Evolutionary conservation across 352 stramenopile species (phyloP), one percentile per base, ranked within the genome.

Genomic region (Globisporangium megalacanthum): DNA sequence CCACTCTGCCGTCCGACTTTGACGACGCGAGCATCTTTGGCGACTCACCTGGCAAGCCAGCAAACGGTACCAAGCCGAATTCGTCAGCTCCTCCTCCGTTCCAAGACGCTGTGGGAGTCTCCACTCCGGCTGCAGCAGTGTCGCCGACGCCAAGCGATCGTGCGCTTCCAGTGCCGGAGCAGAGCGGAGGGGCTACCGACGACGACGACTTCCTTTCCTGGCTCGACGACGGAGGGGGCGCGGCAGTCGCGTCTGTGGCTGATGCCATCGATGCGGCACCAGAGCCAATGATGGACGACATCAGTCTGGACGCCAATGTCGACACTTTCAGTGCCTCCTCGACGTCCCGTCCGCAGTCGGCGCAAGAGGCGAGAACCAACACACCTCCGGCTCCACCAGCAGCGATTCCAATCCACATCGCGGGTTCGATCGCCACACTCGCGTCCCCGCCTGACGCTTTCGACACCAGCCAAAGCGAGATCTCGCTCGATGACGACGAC

Each of bases 171-270:
- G 20, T 42, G n/a, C 75, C 65, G 68, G 59, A 66, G 25, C 58
- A 70, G 19, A 73, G 74, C 49, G 55, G 60, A 20, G 68, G 61
- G 4, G 25, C 25, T 42, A 31, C 36, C 1, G 72, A 75, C 15
- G 65, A 82, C 37, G 79, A 88, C 35, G 84, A 92, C 46, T 92
- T 94, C 54, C 47, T 92, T 39, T 92, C 81, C 4, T 94, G 82
- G 84, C 69, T 94, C 1, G 82, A 94, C 63, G 80, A 88, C 42
- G 77, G 65, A 2, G 48, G 33, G 2, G 8, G 48, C 44, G 15
- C 46, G 7, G 17, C 56, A 7, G 3, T n/a, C 37, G 19, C 11
- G 37, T 14, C 25, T 41, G 25, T 14, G 39, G 33, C 22, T 2
- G 14, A 8, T 10, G 25, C 25, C 25, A 4, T 4, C 25, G 2